phyloP scores from a whole-genome alignment of 345 rosid genomes.

The Alliaria petiolata region DNA sequence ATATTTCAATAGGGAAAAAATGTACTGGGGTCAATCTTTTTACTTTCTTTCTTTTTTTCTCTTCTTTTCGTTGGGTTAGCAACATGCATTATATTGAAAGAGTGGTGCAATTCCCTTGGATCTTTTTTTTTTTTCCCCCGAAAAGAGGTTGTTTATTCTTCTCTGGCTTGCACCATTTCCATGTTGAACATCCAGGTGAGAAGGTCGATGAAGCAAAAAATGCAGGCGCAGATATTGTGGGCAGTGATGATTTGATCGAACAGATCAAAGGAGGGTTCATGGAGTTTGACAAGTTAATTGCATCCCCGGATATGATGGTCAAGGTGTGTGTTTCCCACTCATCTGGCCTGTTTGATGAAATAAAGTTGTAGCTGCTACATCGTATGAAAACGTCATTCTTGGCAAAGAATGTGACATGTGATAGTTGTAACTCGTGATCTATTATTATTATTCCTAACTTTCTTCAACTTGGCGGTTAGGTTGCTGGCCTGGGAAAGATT shows the following conservation, averaged over 20 bases:
- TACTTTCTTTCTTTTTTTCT: neutral
- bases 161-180: slow-evolving; percentile 9
- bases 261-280: slow-evolving; percentile 93
- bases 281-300: slow-evolving; percentile 96
- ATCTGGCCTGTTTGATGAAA: neutral
- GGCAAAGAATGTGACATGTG: neutral
- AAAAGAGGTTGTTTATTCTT: neutral
- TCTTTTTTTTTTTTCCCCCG: too few species aligned
- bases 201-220: slow-evolving; percentile 94
- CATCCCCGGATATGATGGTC: slow-evolving; percentile 99
- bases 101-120: too few species aligned
- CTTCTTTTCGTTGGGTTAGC: neutral
- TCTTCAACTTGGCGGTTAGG: slow-evolving; percentile 44
- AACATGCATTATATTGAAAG: neutral
- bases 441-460: neutral
- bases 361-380: neutral
- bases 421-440: neutral
- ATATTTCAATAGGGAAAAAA: neutral
- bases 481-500: slow-evolving; percentile 92
- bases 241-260: slow-evolving; percentile 91
- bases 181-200: slow-evolving; percentile 57
- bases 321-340: slow-evolving; percentile 58
- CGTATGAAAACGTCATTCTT: neutral
- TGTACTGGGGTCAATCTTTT: neutral
- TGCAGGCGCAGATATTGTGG: slow-evolving; percentile 98